Percentiles rank a stretch among this genome's conserved stretches.
phyloP scores from a whole-genome alignment of 106 monocot species.

The Posidonia australis region DNA sequence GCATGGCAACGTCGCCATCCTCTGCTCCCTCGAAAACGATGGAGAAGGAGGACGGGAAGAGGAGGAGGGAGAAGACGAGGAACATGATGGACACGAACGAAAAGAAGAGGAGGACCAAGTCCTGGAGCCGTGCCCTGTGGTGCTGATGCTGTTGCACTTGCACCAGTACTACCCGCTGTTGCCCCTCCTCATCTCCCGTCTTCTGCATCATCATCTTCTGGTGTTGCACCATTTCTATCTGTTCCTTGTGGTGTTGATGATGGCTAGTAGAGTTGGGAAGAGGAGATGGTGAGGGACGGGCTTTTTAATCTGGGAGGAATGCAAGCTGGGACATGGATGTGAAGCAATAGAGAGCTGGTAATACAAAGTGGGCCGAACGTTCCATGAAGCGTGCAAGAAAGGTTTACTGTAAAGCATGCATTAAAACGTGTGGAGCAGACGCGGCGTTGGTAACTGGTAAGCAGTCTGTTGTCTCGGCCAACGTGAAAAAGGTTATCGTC shows the following conservation, averaged over 20 bases:
- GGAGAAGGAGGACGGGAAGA: conserved; percentile 3
- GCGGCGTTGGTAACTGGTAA: no score
- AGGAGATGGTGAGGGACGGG: not conserved
- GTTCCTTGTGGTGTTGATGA: not conserved
- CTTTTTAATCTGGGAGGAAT: not conserved
- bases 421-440: no score
- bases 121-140: conserved; percentile 3
- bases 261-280: not conserved
- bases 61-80: conserved; percentile 14
- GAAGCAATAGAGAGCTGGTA: not conserved
- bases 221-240: not conserved
- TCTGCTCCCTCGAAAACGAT: not conserved
- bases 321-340: not conserved
- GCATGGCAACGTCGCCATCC: not conserved
- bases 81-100: conserved; percentile 1
- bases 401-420: no score
- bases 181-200: not conserved
- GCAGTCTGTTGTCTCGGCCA: no score
- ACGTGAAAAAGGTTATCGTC: no score
- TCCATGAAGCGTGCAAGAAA: no score
- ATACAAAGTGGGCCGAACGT: not conserved
- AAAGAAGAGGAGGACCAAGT: conserved; percentile 6
- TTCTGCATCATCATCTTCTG: not conserved
- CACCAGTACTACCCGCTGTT: not conserved
- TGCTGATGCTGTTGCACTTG: not conserved